phyloP scores from a whole-genome alignment of 2,329 filamentous ascomycete genomes.

The Pseudocercospora vitis region DNA sequence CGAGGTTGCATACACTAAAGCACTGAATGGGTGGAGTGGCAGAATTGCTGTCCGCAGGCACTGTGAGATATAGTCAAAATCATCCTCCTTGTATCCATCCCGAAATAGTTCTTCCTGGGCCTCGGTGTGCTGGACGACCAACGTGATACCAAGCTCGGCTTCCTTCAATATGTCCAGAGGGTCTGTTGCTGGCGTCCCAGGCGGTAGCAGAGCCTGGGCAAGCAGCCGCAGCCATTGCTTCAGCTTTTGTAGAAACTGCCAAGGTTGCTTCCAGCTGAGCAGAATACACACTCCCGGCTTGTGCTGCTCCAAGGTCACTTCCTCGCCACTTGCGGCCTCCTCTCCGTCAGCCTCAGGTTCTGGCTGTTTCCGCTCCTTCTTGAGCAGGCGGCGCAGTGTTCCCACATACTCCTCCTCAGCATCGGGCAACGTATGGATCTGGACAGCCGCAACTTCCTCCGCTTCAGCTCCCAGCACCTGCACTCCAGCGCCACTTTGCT shows the following conservation, averaged over 20 bases:
- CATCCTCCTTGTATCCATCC: constrained; percentile 91
- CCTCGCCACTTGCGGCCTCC: constrained; percentile 11
- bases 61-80: constrained; percentile 94
- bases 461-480: constrained; percentile 33
- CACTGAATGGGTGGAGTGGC: constrained; percentile 62
- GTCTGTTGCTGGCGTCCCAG: constrained; percentile 58
- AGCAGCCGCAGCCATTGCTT: constrained; percentile 86
- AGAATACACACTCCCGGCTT: constrained; percentile 67
- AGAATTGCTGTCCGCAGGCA: constrained; percentile 86
- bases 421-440: constrained; percentile 37
- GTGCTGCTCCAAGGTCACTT: background rate
- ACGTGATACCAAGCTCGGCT: constrained; percentile 82
- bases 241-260: constrained; percentile 86
- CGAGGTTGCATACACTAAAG: constrained; percentile 47
- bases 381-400: constrained; percentile 31
- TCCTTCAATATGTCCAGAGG: constrained; percentile 85
- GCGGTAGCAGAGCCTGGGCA: constrained; percentile 68
- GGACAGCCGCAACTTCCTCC: constrained; percentile 36
- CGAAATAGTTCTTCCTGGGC: constrained; percentile 89
- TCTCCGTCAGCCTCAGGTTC: constrained; percentile 18
- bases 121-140: constrained; percentile 95
- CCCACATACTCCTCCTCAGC: constrained; percentile 34
- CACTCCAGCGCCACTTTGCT: constrained; percentile 27
- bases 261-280: constrained; percentile 94
- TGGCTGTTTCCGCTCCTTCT: constrained; percentile 18